Evolutionary conservation across 805 yeast genomes (phyloP).

Genomic region (Candida koratica): DNA sequence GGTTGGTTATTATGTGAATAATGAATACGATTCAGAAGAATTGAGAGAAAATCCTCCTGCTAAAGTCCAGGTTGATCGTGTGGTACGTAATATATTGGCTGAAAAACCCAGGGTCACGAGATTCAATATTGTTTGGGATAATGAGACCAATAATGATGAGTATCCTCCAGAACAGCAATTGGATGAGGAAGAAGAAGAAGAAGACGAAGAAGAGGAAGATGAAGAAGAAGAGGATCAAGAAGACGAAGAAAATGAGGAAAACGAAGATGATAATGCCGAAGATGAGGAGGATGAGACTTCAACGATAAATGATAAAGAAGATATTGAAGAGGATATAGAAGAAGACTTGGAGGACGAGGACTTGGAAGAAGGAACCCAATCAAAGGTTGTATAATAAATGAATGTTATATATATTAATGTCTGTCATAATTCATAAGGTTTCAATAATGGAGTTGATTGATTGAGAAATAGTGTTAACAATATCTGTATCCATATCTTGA

Average conservation of each 20-base stretch:
- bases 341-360: conserved; percentile 16
- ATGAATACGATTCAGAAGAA: conserved; percentile 93
- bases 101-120: conserved; percentile 97
- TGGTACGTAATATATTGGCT: conserved; percentile 89
- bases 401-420: conserved; percentile 5
- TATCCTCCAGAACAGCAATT: conserved; percentile 76
- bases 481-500: conserved; percentile 20
- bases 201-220: conserved; percentile 53
- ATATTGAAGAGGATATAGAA: conserved; percentile 41
- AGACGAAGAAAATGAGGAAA: conserved; percentile 42
- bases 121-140: conserved; percentile 96
- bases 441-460: conserved; percentile 29
- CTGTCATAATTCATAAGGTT: conserved; percentile 12
- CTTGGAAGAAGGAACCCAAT: neutral
- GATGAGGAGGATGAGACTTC: conserved; percentile 16
- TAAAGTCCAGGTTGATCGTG: conserved; percentile 89
- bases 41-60: conserved; percentile 90
- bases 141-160: conserved; percentile 59
- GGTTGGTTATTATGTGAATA: conserved; percentile 96
- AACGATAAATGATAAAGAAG: conserved; percentile 19
- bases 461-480: conserved; percentile 29
- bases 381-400: conserved; percentile 5
- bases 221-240: conserved; percentile 55
- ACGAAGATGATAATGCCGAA: conserved; percentile 30
- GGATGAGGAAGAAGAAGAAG: conserved; percentile 58